These are phyloP conservation scores for Saccharomyces hybrid DNA, from an alignment of 1,139 yeast species.

Conservation along the genomic window DNA sequence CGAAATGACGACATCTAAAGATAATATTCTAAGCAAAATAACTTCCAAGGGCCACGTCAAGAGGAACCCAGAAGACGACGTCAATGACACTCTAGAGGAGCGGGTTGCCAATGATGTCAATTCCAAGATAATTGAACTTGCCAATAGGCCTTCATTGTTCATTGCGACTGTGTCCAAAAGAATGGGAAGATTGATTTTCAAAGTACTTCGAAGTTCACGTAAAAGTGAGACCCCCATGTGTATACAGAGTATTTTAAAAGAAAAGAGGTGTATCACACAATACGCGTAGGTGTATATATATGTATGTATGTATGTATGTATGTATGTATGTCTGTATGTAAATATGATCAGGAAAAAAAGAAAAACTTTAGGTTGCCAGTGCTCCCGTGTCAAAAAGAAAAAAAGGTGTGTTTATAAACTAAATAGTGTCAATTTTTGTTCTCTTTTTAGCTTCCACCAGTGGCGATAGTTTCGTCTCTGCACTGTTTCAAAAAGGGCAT, in stretches of 20 bases:
- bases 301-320: background rate
- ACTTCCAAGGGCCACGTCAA: conserved; percentile 18
- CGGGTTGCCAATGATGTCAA: background rate
- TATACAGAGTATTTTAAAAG: background rate
- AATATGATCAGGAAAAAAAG: background rate
- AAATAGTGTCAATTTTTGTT: background rate
- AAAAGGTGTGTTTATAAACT: background rate
- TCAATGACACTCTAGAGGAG: background rate
- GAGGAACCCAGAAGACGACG: conserved; percentile 3
- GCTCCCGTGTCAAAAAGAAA: background rate
- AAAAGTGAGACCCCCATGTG: background rate
- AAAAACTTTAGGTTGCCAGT: background rate
- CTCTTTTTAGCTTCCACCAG: background rate
- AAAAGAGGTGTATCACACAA: background rate
- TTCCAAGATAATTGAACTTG: background rate
- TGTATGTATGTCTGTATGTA: background rate
- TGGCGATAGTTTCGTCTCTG: conserved; percentile 68
- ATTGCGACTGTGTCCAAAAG: conserved; percentile 13
- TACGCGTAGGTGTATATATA: background rate
- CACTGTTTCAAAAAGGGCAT: conserved; percentile 90
- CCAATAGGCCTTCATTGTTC: background rate
- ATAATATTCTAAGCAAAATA: conserved; percentile 9
- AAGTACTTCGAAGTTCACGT: conserved; percentile 18
- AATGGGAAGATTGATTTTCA: conserved; percentile 16
- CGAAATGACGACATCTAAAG: conserved; percentile 12